These are phyloP conservation scores for Aspergillus fijiensis DNA, from an alignment of 2,329 filamentous ascomycete genomes.

Conservation along the genomic window DNA sequence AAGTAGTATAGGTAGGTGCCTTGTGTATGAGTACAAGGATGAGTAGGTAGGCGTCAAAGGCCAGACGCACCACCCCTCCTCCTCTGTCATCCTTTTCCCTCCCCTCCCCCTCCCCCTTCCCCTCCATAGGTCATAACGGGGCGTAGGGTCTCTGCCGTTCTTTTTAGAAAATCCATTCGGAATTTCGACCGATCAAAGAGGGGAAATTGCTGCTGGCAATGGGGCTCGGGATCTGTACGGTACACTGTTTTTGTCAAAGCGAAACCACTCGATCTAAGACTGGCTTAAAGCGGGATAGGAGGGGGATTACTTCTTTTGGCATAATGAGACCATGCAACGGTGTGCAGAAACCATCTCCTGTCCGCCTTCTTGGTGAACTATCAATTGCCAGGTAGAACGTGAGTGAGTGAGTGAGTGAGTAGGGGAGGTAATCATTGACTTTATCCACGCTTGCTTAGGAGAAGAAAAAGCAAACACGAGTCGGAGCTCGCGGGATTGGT, in stretches of 20 bases:
- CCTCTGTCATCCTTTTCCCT: no score
- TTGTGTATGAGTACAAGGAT: not conserved
- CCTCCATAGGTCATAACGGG: not conserved
- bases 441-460: not conserved
- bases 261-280: not conserved
- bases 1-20: not conserved
- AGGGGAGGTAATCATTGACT: not conserved
- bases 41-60: not conserved
- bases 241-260: not conserved
- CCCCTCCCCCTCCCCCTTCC: not conserved
- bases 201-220: not conserved
- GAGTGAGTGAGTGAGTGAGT: not conserved
- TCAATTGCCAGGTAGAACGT: not conserved
- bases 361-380: not conserved
- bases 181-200: not conserved
- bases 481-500: conserved; percentile 13
- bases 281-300: not conserved
- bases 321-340: not conserved
- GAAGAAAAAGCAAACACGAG: conserved; percentile 5
- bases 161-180: not conserved
- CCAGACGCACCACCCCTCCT: not conserved
- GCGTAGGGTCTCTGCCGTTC: not conserved
- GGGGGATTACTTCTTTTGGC: not conserved
- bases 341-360: not conserved
- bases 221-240: not conserved